Evolutionary conservation across 495 filamentous ascomycete species (phyloP).

Genomic region (Penicillium pancosmium): DNA sequence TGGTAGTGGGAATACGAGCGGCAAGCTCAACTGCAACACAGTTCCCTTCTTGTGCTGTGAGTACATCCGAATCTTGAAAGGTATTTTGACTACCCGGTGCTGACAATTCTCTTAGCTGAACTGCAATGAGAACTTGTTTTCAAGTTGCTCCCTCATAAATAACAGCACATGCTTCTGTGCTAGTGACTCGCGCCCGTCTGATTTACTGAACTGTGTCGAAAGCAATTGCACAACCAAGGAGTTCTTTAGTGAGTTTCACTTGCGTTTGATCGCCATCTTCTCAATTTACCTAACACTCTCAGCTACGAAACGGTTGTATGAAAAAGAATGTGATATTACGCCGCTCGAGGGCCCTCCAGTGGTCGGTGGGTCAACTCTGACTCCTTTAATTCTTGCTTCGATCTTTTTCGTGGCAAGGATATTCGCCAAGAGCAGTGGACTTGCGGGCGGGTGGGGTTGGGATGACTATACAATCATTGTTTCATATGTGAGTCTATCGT

Average conservation of each 20-base stretch:
- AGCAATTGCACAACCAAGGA: conserved; percentile 22
- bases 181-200: conserved; percentile 8
- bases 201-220: conserved; percentile 15
- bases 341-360: conserved; percentile 14
- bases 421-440: conserved; percentile 28
- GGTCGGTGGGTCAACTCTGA: conserved; percentile 17
- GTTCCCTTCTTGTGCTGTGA: conserved; percentile 19
- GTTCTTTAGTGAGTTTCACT: conserved; percentile 22
- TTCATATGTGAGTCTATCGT: conserved; percentile 23
- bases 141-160: conserved; percentile 13
- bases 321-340: conserved; percentile 24
- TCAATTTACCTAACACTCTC: conserved; percentile 7
- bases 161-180: conserved; percentile 20
- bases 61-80: not conserved
- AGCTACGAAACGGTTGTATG: conserved; percentile 26
- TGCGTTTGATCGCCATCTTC: not conserved
- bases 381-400: conserved; percentile 28
- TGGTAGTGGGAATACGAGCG: conserved; percentile 10
- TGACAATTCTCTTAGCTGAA: conserved; percentile 4
- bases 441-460: conserved; percentile 37
- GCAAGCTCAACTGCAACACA: not conserved
- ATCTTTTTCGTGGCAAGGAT: conserved; percentile 32
- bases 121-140: conserved; percentile 11
- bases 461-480: conserved; percentile 36
- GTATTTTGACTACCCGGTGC: not conserved